Conservation (phyloP, 345 rosid genomes). For the Erucastrum elatum region DNA sequence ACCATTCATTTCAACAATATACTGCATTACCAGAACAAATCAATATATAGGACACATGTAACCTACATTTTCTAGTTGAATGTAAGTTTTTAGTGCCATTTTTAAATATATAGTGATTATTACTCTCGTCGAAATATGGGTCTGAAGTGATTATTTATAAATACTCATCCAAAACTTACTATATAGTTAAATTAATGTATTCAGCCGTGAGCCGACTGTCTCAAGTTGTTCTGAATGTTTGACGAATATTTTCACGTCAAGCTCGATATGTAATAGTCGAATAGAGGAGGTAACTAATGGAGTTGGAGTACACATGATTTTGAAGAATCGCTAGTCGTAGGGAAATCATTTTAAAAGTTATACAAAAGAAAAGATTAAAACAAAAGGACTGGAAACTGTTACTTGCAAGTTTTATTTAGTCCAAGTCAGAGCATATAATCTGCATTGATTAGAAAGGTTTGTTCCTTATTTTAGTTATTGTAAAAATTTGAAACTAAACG, state of each 20-base stretch:
- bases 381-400: slow-evolving; percentile 35
- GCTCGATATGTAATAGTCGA: slow-evolving; percentile 9
- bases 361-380: slow-evolving; percentile 11
- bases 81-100: not conserved
- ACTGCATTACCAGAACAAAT: not conserved
- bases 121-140: not conserved
- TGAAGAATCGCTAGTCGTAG: slow-evolving; percentile 17
- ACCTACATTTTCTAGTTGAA: not conserved
- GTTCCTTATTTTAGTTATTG: slow-evolving; percentile 12
- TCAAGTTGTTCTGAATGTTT: not conserved
- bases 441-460: slow-evolving; percentile 33
- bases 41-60: not conserved
- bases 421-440: slow-evolving; percentile 46
- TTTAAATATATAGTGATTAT: not conserved
- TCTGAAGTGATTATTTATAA: not conserved
- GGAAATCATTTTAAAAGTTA: slow-evolving; percentile 30
- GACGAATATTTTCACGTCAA: not conserved
- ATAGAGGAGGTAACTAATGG: slow-evolving; percentile 12
- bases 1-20: not conserved
- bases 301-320: not conserved
- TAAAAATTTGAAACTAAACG: not conserved
- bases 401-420: slow-evolving; percentile 49
- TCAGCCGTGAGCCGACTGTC: not conserved
- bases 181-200: not conserved
- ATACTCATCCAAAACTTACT: not conserved